Evolutionary conservation across 2,329 filamentous ascomycete genomes (phyloP).

Genomic region (Cryphonectria japonica): DNA sequence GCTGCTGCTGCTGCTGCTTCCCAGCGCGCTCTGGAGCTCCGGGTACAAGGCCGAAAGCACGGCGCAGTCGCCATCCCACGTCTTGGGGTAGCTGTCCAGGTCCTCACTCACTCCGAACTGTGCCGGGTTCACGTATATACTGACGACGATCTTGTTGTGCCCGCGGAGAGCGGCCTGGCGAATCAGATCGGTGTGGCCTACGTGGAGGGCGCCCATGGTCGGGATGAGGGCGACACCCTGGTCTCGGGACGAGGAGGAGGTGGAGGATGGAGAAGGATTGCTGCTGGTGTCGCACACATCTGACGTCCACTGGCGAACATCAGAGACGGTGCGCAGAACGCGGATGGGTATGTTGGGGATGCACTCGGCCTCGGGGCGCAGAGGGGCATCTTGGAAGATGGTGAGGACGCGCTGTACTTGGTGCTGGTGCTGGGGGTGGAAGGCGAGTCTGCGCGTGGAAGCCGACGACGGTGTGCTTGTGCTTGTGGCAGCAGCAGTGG

Average conservation of each 20-base stretch:
- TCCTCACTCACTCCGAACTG: slow-evolving; percentile 94
- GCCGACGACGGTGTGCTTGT: background rate
- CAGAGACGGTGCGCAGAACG: slow-evolving; percentile 75
- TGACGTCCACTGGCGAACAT: slow-evolving; percentile 67
- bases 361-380: slow-evolving; percentile 42
- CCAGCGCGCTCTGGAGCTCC: slow-evolving; percentile 54
- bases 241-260: slow-evolving; percentile 62
- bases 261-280: slow-evolving; percentile 26
- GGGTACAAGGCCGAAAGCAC: slow-evolving; percentile 70
- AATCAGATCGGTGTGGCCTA: slow-evolving; percentile 85
- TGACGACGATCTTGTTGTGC: slow-evolving; percentile 86
- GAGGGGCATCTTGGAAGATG: slow-evolving; percentile 24
- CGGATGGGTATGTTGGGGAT: slow-evolving; percentile 64
- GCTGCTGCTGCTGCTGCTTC: slow-evolving; percentile 50
- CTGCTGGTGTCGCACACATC: slow-evolving; percentile 68
- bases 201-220: slow-evolving; percentile 97
- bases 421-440: slow-evolving; percentile 5
- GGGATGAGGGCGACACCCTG: slow-evolving; percentile 85
- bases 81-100: slow-evolving; percentile 84
- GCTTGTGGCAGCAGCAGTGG: background rate
- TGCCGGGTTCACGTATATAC: slow-evolving; percentile 94
- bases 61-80: slow-evolving; percentile 77
- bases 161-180: slow-evolving; percentile 77
- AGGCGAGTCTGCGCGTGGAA: background rate
- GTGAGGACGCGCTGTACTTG: slow-evolving; percentile 19